Evolutionary conservation across 306 rosid genomes (phyloP).

Genomic region (Citrullus amarus): DNA sequence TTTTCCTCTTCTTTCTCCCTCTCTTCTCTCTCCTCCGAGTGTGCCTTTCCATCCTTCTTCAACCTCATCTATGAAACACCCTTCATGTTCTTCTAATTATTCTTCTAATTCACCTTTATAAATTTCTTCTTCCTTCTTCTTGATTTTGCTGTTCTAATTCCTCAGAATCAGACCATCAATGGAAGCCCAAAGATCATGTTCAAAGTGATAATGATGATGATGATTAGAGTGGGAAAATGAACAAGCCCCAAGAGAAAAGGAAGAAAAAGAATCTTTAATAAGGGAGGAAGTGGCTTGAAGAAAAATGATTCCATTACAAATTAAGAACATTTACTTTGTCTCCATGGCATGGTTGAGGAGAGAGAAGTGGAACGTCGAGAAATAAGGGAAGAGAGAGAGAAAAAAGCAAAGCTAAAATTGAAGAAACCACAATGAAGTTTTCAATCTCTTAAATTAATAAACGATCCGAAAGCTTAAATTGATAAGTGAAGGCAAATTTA

Average conservation of each 20-base stretch:
- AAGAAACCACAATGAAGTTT: not conserved
- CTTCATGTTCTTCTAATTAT: not conserved
- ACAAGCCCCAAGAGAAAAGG: not conserved
- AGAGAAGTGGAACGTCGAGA: slow-evolving; percentile 38
- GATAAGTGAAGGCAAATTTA: too few relatives aligned
- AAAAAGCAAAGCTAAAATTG: not conserved
- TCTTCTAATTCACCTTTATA: not conserved
- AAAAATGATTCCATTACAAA: slow-evolving; percentile 56
- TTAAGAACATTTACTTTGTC: slow-evolving; percentile 57
- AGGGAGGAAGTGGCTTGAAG: slow-evolving; percentile 33
- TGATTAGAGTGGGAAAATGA: not conserved
- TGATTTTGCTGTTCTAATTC: not conserved
- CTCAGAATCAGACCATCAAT: not conserved
- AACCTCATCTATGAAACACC: not conserved
- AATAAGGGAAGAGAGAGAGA: slow-evolving; percentile 26
- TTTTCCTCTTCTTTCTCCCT: too few relatives aligned
- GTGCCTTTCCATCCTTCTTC: not conserved
- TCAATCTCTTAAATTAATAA: not conserved
- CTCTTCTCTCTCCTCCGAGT: too few relatives aligned
- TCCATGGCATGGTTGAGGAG: slow-evolving; percentile 39
- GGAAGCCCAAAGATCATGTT: not conserved
- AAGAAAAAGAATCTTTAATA: not conserved
- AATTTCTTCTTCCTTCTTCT: not conserved
- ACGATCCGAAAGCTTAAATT: too few relatives aligned
- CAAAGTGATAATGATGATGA: not conserved